A percentile compares a stretch with the other conserved stretches of the same genome.
Evolutionary conservation across 2,329 filamentous ascomycete genomes (phyloP).

Genomic region (Pseudogymnoascus sp.): DNA sequence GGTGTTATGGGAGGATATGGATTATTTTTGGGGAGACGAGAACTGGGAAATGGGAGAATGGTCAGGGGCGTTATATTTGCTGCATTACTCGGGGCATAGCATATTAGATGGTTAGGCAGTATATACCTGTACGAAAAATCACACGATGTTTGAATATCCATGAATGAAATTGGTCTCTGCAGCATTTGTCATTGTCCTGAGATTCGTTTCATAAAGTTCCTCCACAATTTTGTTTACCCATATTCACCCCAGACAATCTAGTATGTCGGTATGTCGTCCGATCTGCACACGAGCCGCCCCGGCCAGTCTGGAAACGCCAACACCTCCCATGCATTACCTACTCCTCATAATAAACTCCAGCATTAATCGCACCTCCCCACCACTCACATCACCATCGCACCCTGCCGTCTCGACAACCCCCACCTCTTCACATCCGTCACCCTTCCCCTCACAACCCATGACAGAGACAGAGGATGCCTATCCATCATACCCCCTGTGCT

Average conservation of each 20-base stretch:
- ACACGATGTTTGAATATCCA: neutral
- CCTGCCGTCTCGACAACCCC: neutral
- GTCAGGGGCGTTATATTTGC: neutral
- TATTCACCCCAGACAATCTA: neutral
- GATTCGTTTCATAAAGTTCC: neutral
- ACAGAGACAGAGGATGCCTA: neutral
- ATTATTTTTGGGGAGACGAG: neutral
- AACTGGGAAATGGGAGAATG: neutral
- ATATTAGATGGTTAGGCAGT: neutral
- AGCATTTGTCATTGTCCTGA: neutral
- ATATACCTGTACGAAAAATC: neutral
- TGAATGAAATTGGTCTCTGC: neutral
- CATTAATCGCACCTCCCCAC: neutral
- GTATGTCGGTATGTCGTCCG: neutral
- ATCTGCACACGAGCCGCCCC: conserved; percentile 3
- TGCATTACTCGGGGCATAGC: neutral
- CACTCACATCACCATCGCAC: neutral
- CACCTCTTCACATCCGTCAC: neutral
- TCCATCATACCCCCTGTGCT: conserved; percentile 43
- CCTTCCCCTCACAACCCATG: neutral
- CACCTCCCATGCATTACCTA: conserved; percentile 3
- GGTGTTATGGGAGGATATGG: neutral
- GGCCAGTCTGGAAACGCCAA: conserved; percentile 8
- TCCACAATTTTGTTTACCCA: neutral
- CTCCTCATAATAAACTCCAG: neutral